Percentiles rank a stretch among this genome's conserved stretches.
These are phyloP conservation scores for Carallia brachiata DNA, from an alignment of 345 rosid species.

Conservation along the genomic window DNA sequence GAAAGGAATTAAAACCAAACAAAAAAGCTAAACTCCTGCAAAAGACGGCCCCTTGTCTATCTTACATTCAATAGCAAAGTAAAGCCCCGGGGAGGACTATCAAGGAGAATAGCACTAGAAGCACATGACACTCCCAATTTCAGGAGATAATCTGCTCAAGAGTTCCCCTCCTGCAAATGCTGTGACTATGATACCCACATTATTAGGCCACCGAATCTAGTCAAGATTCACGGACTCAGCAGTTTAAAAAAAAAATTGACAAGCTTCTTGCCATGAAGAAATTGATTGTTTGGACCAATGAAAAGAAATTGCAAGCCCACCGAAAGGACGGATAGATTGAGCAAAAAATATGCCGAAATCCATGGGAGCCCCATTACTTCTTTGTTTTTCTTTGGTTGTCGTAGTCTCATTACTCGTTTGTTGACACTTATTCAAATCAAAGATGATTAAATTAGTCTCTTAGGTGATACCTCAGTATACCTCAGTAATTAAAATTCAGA, in stretches of 20 bases:
- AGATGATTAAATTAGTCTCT: not conserved
- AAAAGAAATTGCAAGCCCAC: not conserved
- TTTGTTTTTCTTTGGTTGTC: not conserved
- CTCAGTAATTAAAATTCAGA: too few species aligned
- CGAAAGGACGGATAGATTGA: not conserved
- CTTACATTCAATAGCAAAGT: too few species aligned
- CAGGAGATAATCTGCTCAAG: too few species aligned
- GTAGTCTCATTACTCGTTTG: not conserved
- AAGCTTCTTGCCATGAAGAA: not conserved
- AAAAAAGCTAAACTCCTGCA: too few species aligned
- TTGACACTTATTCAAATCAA: constrained; percentile 1
- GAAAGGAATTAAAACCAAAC: too few species aligned
- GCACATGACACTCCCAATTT: too few species aligned
- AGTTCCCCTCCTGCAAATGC: too few species aligned
- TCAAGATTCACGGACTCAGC: too few species aligned
- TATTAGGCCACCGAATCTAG: not conserved
- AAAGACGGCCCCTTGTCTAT: too few species aligned
- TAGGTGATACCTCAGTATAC: too few species aligned
- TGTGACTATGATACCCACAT: not conserved
- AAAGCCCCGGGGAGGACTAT: too few species aligned
- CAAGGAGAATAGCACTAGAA: too few species aligned
- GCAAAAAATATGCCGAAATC: constrained; percentile 13
- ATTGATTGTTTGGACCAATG: not conserved
- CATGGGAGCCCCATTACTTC: not conserved
- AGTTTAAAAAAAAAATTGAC: not conserved